Evolutionary conservation across 2,329 filamentous ascomycete species (phyloP), one percentile per base, ranked within the genome.

Genomic region (Orbilia oligospora): DNA sequence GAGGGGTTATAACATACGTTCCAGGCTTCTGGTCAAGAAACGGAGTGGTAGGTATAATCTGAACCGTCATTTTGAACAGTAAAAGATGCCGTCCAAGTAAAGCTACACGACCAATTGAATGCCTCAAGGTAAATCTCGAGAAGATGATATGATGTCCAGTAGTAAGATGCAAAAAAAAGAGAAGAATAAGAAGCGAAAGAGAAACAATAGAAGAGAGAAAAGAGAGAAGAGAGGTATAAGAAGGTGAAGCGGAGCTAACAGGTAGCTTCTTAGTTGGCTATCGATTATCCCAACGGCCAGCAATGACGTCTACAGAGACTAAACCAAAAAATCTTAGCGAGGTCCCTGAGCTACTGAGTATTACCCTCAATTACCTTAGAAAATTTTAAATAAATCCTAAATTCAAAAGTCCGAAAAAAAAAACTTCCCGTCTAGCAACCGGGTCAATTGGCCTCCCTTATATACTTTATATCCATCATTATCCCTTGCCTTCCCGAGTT

Each of bases 1-100:
- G 46, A 41, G 81, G 80, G 5, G 33, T 80, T 80, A 80, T 80
- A 81, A 94, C 95, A 86, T 90, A 97, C 95, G 95, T 98, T 89
- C 95, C 95, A 81, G 95, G 94, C 89, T 99, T 99, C 89, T 99
- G 96, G 89, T 98, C 96, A 81, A 68, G 69, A 70, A 80, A 82
- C 41, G 81, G 51, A 22, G 70, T 80, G 24, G 80, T 30, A 30
- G 73, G 65, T 12, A 81, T 63, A 8, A 69, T 80, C 20, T 41
- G 48, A 30, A 65, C 41, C 10, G 61, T 38, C 68, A 71, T 71
- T 5, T n/a, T 64, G 12, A 22, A 33, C 9, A 3, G 3, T 6
- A 30, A 30, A 30, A 46, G 20, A 18, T 46, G n/a, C n/a, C 44
- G n/a, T n/a, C 14, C 41, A 8, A 44, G 4, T 18, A 44, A 44